Evolutionary conservation across 2,329 filamentous ascomycete species (phyloP).

Genomic region (Alternaria tenuissima): DNA sequence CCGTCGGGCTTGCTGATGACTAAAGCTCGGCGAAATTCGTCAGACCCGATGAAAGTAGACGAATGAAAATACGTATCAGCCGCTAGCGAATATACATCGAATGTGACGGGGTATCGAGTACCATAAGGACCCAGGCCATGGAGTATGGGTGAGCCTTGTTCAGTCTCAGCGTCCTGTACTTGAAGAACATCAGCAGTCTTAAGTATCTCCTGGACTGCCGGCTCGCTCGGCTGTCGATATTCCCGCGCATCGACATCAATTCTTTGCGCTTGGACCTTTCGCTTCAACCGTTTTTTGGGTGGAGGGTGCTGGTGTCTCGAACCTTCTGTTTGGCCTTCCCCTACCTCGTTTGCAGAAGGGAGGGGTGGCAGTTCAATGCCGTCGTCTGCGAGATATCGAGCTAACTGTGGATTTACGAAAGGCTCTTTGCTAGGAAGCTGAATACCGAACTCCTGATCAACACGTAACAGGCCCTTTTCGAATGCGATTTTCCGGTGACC

Average conservation of each 20-base stretch:
- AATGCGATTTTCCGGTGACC: slow-evolving; percentile 51
- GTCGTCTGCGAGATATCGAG: slow-evolving; percentile 45
- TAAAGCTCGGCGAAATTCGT: slow-evolving; percentile 60
- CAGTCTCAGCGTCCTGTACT: slow-evolving; percentile 12
- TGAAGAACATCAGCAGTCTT: not conserved
- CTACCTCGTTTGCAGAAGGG: slow-evolving; percentile 27
- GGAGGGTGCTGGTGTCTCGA: slow-evolving; percentile 5
- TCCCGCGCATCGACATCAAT: slow-evolving; percentile 57
- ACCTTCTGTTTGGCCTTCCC: slow-evolving; percentile 12
- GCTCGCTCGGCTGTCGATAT: slow-evolving; percentile 56
- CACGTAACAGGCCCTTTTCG: slow-evolving; percentile 39
- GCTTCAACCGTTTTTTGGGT: slow-evolving; percentile 33
- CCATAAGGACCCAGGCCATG: slow-evolving; percentile 60
- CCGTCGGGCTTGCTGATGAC: slow-evolving; percentile 5
- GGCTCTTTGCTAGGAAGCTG: slow-evolving; percentile 17
- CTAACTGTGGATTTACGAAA: slow-evolving; percentile 40
- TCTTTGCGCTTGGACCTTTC: slow-evolving; percentile 54
- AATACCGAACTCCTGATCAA: slow-evolving; percentile 37
- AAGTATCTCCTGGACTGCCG: slow-evolving; percentile 31
- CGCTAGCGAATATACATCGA: slow-evolving; percentile 60
- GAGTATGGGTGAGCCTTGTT: slow-evolving; percentile 24
- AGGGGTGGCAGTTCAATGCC: slow-evolving; percentile 31
- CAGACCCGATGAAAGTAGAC: slow-evolving; percentile 66
- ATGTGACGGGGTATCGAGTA: slow-evolving; percentile 61
- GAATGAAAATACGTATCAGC: slow-evolving; percentile 64